Base-by-base conservation (phyloP, 169 alveolate species). In the Cyclospora cayetanensis region DNA sequence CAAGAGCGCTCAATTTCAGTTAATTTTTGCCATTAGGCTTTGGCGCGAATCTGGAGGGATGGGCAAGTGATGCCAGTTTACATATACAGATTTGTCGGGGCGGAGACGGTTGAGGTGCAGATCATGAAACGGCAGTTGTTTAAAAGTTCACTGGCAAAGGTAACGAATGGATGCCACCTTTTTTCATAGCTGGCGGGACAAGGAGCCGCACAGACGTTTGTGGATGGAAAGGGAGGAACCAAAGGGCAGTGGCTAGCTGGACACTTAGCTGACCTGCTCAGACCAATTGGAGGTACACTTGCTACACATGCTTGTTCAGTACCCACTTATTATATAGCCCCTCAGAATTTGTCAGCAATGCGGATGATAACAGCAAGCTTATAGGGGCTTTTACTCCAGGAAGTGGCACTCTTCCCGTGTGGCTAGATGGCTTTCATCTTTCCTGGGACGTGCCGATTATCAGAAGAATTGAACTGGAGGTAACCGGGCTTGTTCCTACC, bases 51-150 rank as follows among this genome's bases (percentile, higher is more conserved):
- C 7, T 83, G 91, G 91, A 35, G 91, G 31, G 72, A 50, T 7
- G 91, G 91, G 18, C 91, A 83, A 63, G 22, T 22, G 22, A 83
- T 55, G 37, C 91, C 91, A 7, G 91, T 83, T 20, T 83, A 35
- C 65, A 83, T 83, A 34, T 83, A 83, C 41, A 18, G 91, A 0
- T 80, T 83, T 18, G 22, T 60, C n/a, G 91, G 91, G 11, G 77
- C 91, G 18, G 53, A 41, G 5, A 83, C 91, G 15, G 27, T 83
- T 1, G 91, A 83, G 34, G 79, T 34, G 41, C 41, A n/a, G 25
- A 83, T 83, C 11, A 39, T 83, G 15, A 34, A 60, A 39, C 29
- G 91, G 35, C 91, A 83, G 37, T 37, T 11, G 0, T 63, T 50
- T 65, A 83, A 83, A 27, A 25, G 22, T 18, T 50, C 53, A 2